Base-by-base conservation (phyloP, 495 filamentous ascomycete species). In the Podospora didyma region DNA sequence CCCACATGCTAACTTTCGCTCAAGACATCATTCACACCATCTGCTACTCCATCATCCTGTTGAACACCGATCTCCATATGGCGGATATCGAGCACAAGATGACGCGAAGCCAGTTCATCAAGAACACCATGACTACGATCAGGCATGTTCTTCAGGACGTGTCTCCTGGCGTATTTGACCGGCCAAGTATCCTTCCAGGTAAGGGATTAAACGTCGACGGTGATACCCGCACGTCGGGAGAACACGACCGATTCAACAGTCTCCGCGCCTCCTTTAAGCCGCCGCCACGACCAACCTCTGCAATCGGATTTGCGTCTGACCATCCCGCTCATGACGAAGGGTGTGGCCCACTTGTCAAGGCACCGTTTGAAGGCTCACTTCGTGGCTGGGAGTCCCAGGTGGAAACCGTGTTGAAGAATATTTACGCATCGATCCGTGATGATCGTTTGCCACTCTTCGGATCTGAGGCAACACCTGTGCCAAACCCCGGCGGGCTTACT, bases 71-170 rank as follows among this genome's bases (percentile, higher is more conserved):
- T 74, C 78, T 99, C 42, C 92, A 99, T 64, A 73, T 96, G 58
- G 92, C 92, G 53, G 92, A 97, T 62, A 94, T 97, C 49, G 89
- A 96, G 50, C 84, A 89, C 66, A 96, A 95, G 75, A 99, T 99
- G 94, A 96, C 92, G 20, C 83, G 86, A 58, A 85, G 75, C 60
- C 92, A 97, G 65, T 99, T 96, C 67, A 82, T 97, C 67, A 95
- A 94, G 72, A 99, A 99, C 63, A 97, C 94, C 11, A 86, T 97
- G 80, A 87, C 90, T 5, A 96, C 93, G 2, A 86, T 97, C 50
- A 84, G 84, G 28, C 82, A 88, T 52, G 86, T 90, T 23, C 83
- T 89, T 39, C 73, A 79, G 34, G 90, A 95, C 55, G 80, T 85
- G 22, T 81, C 78, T 9, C 84, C 87, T 2, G 84, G 89, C 52